Percentiles rank a stretch among this genome's conserved stretches.
phyloP scores from a whole-genome alignment of 768 basidiomycete species.

The Kwoniella sp. region DNA sequence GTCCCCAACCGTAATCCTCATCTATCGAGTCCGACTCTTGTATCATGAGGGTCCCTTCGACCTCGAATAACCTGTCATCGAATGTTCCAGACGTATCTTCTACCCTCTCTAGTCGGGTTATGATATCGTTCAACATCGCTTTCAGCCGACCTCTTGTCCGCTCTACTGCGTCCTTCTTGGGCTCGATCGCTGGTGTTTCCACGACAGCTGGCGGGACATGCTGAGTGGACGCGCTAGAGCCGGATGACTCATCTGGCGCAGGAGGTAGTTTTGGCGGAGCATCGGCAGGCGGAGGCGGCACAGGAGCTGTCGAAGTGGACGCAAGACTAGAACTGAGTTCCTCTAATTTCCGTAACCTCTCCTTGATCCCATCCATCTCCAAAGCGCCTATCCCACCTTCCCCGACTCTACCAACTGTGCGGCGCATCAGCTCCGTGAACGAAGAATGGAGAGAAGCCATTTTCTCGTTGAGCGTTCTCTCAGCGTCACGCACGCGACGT shows the following conservation, averaged over 20 bases:
- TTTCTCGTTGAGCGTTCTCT: constrained; percentile 13
- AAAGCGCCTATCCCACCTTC: constrained; percentile 10
- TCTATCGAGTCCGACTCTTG: constrained; percentile 1
- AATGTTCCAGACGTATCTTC: constrained; percentile 12
- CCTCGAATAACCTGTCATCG: constrained; percentile 8
- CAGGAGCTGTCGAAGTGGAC: neutral
- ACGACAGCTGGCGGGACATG: neutral
- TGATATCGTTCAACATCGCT: constrained; percentile 15
- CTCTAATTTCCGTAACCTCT: constrained; percentile 21
- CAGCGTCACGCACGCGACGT: constrained; percentile 9
- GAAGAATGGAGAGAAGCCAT: constrained; percentile 10
- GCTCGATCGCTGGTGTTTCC: neutral
- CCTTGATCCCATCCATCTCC: constrained; percentile 25
- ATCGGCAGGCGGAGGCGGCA: neutral
- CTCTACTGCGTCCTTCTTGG: neutral
- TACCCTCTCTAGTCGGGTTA: constrained; percentile 7
- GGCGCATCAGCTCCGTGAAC: constrained; percentile 22
- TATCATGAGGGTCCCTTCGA: constrained; percentile 8
- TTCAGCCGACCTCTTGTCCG: neutral
- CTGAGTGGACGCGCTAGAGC: neutral
- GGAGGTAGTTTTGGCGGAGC: neutral
- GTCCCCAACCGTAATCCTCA: constrained; percentile 5
- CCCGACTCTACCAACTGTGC: constrained; percentile 14
- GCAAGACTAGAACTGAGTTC: neutral
- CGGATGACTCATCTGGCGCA: neutral